Evolutionary conservation across 2,329 filamentous ascomycete species (phyloP).

Genomic region (Fusarium agapanthi): DNA sequence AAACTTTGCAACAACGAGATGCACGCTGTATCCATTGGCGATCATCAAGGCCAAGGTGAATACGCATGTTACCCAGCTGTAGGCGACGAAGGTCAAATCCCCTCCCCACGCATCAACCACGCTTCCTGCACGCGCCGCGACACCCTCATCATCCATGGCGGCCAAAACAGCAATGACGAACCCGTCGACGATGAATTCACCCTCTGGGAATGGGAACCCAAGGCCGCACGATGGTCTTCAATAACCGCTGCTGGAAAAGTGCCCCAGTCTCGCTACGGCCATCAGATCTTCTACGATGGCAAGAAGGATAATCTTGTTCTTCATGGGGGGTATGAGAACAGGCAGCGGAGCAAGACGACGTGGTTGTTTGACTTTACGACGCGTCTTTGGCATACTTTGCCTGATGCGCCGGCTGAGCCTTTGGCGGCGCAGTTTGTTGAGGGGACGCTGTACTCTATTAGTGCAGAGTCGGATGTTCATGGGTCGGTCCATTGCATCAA

Average conservation of each 20-base stretch:
- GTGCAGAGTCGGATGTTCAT: slow-evolving; percentile 20
- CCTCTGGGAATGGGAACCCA: slow-evolving; percentile 30
- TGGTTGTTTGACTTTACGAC: slow-evolving; percentile 33
- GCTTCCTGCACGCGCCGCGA: slow-evolving; percentile 22
- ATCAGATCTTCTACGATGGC: slow-evolving; percentile 25
- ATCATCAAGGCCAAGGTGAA: not conserved
- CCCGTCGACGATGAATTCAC: slow-evolving; percentile 19
- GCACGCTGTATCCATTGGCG: slow-evolving; percentile 12
- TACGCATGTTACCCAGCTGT: slow-evolving; percentile 35
- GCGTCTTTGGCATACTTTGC: slow-evolving; percentile 15
- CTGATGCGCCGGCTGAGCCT: slow-evolving; percentile 5
- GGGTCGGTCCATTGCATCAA: slow-evolving; percentile 28
- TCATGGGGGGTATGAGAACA: slow-evolving; percentile 19
- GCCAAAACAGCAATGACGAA: not conserved
- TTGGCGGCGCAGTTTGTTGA: slow-evolving; percentile 25
- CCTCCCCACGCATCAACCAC: slow-evolving; percentile 7
- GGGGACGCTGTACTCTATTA: slow-evolving; percentile 27
- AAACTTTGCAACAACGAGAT: slow-evolving; percentile 26
- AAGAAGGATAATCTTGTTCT: slow-evolving; percentile 24
- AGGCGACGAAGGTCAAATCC: slow-evolving; percentile 2
- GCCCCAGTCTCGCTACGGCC: not conserved
- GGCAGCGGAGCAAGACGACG: not conserved
- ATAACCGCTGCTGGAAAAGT: slow-evolving; percentile 20
- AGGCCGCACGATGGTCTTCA: slow-evolving; percentile 1
- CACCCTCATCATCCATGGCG: slow-evolving; percentile 25